These are phyloP conservation scores for Botrytis fragariae DNA, from an alignment of 2,329 filamentous ascomycete genomes.

Conservation along the genomic window DNA sequence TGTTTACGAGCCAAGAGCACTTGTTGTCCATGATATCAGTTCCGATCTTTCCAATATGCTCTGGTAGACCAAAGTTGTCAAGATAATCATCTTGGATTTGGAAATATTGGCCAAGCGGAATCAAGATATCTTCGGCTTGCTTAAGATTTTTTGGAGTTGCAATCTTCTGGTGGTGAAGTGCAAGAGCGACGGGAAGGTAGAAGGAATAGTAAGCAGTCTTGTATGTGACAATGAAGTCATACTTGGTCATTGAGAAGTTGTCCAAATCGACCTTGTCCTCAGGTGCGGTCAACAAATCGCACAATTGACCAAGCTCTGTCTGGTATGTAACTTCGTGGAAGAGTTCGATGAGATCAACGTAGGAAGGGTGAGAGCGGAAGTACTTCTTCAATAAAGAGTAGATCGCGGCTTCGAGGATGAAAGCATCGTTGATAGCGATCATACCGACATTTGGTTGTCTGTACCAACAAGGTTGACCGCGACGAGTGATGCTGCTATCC, in stretches of 20 bases:
- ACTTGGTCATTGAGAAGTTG: constrained; percentile 95
- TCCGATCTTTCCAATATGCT: constrained; percentile 95
- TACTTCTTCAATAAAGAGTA: constrained; percentile 91
- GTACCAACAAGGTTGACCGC: constrained; percentile 96
- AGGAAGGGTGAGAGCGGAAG: constrained; percentile 83
- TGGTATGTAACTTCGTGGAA: constrained; percentile 95
- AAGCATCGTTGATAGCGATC: constrained; percentile 97
- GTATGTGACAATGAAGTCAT: constrained; percentile 98
- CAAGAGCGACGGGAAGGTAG: constrained; percentile 92
- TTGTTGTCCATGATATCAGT: constrained; percentile 99
- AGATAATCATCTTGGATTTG: constrained; percentile 99
- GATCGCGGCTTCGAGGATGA: constrained; percentile 90
- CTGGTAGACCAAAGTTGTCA: constrained; percentile 92
- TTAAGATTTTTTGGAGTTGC: constrained; percentile 87
- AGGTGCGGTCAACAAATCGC: constrained; percentile 91
- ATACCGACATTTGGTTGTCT: constrained; percentile 84
- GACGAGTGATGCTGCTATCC: constrained; percentile 92
- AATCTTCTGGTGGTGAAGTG: constrained; percentile 79
- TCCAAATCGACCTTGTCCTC: constrained; percentile 89
- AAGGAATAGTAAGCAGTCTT: constrained; percentile 99
- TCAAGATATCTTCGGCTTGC: constrained; percentile 85
- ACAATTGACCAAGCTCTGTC: constrained; percentile 92
- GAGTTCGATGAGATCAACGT: constrained; percentile 88
- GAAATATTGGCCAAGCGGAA: constrained; percentile 98
- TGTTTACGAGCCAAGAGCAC: constrained; percentile 97